Evolutionary conservation across 2,329 filamentous ascomycete species (phyloP), one percentile per base, ranked within the genome.

Genomic region (Neonectria coccinea): DNA sequence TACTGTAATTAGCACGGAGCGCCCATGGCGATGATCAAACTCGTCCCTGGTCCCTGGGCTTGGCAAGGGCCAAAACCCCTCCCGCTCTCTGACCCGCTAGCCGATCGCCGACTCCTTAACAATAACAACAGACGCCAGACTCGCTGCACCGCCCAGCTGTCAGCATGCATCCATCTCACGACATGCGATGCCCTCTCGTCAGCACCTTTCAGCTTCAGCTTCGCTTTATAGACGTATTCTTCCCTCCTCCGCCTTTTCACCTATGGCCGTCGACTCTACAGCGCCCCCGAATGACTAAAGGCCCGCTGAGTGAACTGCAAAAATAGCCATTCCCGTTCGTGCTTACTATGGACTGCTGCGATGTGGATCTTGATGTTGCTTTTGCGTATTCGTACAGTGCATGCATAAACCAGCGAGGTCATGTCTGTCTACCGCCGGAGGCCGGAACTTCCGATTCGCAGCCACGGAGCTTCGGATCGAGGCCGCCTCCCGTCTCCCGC

Each of bases 131-230:
- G 16, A n/a, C n/a, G 20, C 36, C 25, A 4, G n/a, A 36, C 31
- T 41, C 18, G 11, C 14, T 52, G 52, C 52, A 55, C 33, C n/a
- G 52, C 52, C 33, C 36, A 44, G 52, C 16, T 31, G 52, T 44
- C 48, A 51, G 48, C 48, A 29, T 31, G 48, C 29, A 18, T 18
- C 48, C 29, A 12, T 18, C 48, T 51, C 52, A 42, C 33, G 16
- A 31, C 33, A 44, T 41, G 29, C 45, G 22, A 20, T 9, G 31
- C 6, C 33, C 51, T 54, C 12, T 10, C 31, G 10, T 54, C 31
- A 54, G 51, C 50, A 39, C 9, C n/a, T 42, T 42, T 42, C 39
- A 20, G 39, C 39, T 42, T 42, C 39, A 42, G 39, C 39, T 42
- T 42, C 39, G 39, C 16, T 8, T 20, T 18, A 1, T 39, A n/a